Conservation (phyloP, 2,329 filamentous ascomycete species). For the Scytalidium lignicola region DNA sequence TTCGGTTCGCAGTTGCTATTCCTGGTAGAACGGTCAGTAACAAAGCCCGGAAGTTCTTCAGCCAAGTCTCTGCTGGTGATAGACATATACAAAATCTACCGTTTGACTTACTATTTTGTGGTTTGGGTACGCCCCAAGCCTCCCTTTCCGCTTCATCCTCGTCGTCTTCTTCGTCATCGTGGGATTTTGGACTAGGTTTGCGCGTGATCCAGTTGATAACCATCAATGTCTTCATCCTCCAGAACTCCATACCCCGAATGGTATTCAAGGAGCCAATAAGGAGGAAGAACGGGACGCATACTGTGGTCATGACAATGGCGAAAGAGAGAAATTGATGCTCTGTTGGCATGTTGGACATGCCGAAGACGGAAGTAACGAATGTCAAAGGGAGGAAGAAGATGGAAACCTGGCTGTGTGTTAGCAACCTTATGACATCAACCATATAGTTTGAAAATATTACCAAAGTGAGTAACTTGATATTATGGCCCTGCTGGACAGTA, state of each 20-base stretch:
- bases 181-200: neutral
- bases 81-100: too few species aligned
- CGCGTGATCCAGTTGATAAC: neutral
- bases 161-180: neutral
- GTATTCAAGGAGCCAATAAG: slow-evolving; percentile 42
- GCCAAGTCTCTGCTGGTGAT: neutral
- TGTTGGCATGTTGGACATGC: slow-evolving; percentile 43
- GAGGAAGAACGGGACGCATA: slow-evolving; percentile 46
- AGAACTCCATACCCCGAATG: slow-evolving; percentile 23
- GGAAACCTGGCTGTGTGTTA: slow-evolving; percentile 12
- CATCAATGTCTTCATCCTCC: slow-evolving; percentile 4
- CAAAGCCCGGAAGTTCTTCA: neutral
- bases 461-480: slow-evolving; percentile 55
- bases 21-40: neutral
- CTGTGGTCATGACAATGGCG: slow-evolving; percentile 25
- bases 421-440: neutral
- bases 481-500: slow-evolving; percentile 53
- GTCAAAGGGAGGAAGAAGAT: slow-evolving; percentile 58
- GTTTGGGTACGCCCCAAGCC: neutral
- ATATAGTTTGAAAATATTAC: slow-evolving; percentile 35
- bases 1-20: neutral
- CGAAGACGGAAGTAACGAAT: slow-evolving; percentile 56
- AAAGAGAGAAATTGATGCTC: slow-evolving; percentile 40
- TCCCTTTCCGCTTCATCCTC: neutral
- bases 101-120: neutral